Base-by-base conservation (phyloP, 164 flowering plant species). In the Cinnamomum chago region DNA sequence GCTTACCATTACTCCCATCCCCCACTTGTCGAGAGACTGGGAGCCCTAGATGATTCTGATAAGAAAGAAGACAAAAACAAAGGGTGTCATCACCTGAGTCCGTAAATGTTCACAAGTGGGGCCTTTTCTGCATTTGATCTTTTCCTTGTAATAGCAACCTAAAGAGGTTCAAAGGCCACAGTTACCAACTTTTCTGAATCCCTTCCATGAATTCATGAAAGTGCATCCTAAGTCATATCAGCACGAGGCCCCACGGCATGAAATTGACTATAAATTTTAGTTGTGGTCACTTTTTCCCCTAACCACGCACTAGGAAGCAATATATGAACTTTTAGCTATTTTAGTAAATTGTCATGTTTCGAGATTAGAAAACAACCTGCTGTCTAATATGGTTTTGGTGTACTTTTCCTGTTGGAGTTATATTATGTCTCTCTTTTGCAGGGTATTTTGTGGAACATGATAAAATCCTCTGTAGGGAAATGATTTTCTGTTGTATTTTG, bases 1-100 rank as follows among this genome's bases (percentile, higher is more conserved):
- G 97, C 98, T 2, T 96, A 96, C 82, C 99, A 96, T 82, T 92
- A 91, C 78, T 96, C 97, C 74, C 98, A 94, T 81, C 98, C 99
- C 70, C 97, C 97, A 20, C 92, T 91, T 13, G 97, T 91, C 52
- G 99, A 96, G 77, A 92, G 98, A 79, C 81, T 94, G 76, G 88
- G 87, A 24, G 98, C 97, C 0, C 75, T 96, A 15, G 98, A 90
- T 78, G 84, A 79, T 72, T 47, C 86, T 18, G 95, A 84, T 65
- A 94, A 91, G 78, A 96, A 96, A 81, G 72, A 51, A 14, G 91
- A 89, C 50, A 89, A 78, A 81, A 52, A 28, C 50, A 67, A 10
- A 67, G 60, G 60, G 47, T 40, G 47, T 40, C 47, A 40, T 40
- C 47, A 7, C 9, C 47, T 40, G 47, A 40, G 27, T 65, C 13